A percentile compares a stretch with the other conserved stretches of the same genome.
phyloP scores from a whole-genome alignment of 495 filamentous ascomycete species.

The Rusavskia elegans region DNA sequence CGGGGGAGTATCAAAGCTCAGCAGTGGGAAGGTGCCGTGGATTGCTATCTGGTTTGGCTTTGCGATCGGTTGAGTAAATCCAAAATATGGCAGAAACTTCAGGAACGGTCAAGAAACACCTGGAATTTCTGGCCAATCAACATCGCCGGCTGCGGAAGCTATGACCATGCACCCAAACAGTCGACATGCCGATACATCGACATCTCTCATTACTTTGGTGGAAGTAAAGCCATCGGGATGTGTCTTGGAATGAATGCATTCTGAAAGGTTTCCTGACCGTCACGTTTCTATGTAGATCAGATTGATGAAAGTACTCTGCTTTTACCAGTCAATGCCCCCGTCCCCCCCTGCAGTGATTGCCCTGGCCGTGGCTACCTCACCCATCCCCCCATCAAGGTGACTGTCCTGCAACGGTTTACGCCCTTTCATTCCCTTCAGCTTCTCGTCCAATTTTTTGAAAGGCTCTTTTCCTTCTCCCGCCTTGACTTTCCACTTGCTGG shows the following conservation, averaged over 20 bases:
- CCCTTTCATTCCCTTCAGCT: constrained; percentile 39
- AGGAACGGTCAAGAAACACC: neutral
- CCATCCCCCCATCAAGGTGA: constrained; percentile 24
- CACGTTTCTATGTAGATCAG: too few species aligned
- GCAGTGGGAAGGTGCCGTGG: too few species aligned
- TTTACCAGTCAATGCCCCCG: constrained; percentile 53
- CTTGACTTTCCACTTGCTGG: constrained; percentile 67
- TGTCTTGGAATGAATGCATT: too few species aligned
- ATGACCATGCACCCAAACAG: neutral
- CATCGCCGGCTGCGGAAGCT: neutral
- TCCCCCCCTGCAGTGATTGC: constrained; percentile 30
- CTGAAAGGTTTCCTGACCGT: too few species aligned
- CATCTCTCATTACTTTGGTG: too few species aligned
- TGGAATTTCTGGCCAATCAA: too few species aligned
- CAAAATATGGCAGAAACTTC: neutral
- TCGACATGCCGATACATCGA: neutral
- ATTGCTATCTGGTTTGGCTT: too few species aligned
- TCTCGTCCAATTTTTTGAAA: constrained; percentile 56
- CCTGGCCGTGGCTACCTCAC: constrained; percentile 27
- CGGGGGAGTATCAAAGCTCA: too few species aligned
- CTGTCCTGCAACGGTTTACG: constrained; percentile 36
- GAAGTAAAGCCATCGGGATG: too few species aligned
- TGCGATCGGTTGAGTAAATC: too few species aligned
- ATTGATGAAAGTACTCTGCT: too few species aligned
- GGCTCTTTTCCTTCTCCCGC: constrained; percentile 49